Evolutionary conservation across 768 basidiomycete species (phyloP), one percentile per base, ranked within the genome.

Genomic region (Royoungia palumana): DNA sequence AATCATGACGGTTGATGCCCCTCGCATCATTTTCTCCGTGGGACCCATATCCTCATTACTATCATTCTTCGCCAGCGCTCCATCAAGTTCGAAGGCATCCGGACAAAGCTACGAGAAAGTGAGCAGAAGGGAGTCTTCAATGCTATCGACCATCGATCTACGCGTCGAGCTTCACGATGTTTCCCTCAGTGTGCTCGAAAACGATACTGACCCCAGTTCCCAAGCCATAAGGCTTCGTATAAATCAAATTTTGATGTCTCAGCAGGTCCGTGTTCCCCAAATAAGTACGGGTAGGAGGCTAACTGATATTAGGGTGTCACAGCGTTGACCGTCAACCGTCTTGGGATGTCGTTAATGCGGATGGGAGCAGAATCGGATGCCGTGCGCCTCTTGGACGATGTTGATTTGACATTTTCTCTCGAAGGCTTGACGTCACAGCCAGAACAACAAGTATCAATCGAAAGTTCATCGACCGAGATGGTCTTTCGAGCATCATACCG

Each of bases 401-500:
- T 96, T 43, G 91, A 96, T 64, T 60, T 95, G 40, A 89, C 92
- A 0, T 75, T 95, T 37, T 87, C 94, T 9, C 70, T 96, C 49
- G 94, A 98, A 67, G 90, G 77, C 53, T 83, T 89, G n/a, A 69
- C 72, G 30, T 77, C 87, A 27, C 76, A 80, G n/a, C 75, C 69
- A 12, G 83, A 87, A 44, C 82, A 86, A 55, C 85, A 84, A 72
- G 86, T 87, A 10, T 91, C 76, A 59, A 85, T 97, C 50, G 94
- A 96, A 62, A 63, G 94, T n/a, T 73, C 77, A 16, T 71, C 82
- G 21, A 86, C 89, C 51, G 87, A 94, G 2, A 78, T 99, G 56
- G 79, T 97, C 46, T 86, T 99, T 66, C 81, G 96, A 21, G 92
- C 92, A n/a, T 97, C 95, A 0, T 93, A 94, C 61, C 82, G 91